Evolutionary conservation across 108 stramenopile species (phyloP).

Genomic region (Conticribra guillardii): DNA sequence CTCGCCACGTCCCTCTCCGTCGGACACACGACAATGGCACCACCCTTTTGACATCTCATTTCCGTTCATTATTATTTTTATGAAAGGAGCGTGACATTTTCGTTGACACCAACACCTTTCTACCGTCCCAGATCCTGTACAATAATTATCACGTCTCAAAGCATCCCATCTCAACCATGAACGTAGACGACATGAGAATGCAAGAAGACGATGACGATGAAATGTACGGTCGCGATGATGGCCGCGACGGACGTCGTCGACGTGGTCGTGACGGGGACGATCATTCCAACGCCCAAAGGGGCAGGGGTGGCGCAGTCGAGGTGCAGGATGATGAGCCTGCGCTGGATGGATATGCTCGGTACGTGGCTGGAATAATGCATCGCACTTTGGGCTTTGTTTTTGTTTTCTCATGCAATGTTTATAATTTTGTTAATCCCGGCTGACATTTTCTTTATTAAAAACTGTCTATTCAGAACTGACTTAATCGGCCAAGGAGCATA

Average conservation of each 20-base stretch:
- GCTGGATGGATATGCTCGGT: conserved; percentile 85
- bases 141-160: too few species aligned
- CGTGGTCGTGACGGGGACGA: neutral
- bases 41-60: too few species aligned
- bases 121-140: too few species aligned
- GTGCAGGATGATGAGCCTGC: conserved; percentile 78
- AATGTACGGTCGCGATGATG: conserved; percentile 4
- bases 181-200: conserved; percentile 47
- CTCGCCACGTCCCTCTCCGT: too few species aligned
- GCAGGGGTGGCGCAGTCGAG: conserved; percentile 21
- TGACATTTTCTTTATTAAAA: neutral
- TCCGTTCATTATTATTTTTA: too few species aligned
- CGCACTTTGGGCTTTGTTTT: neutral
- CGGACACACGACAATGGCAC: too few species aligned
- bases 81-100: too few species aligned
- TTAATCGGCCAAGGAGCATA: conserved; percentile 99
- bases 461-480: conserved; percentile 82
- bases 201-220: conserved; percentile 44
- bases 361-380: conserved; percentile 15
- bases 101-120: too few species aligned
- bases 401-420: neutral
- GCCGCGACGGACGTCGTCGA: conserved; percentile 14
- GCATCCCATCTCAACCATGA: conserved; percentile 1
- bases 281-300: conserved; percentile 8
- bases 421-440: neutral